Evolutionary conservation across 2,329 filamentous ascomycete genomes (phyloP).

Genomic region (Myotisia sp.): DNA sequence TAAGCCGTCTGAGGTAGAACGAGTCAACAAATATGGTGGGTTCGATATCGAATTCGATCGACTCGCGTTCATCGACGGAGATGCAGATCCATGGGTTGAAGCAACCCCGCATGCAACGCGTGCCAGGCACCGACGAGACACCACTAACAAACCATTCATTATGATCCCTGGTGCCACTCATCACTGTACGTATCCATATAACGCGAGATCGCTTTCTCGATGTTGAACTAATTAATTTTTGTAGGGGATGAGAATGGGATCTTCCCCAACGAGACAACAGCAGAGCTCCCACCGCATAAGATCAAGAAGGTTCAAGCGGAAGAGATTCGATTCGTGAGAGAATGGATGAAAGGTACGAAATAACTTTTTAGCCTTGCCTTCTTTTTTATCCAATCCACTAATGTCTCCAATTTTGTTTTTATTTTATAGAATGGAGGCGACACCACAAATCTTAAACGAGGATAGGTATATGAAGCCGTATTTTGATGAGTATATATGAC

Average conservation of each 20-base stretch:
- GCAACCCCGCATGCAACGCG: constrained; percentile 57
- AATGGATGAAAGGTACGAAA: constrained; percentile 33
- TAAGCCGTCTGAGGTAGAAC: constrained; percentile 44
- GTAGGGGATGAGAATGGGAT: constrained; percentile 37
- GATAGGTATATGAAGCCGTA: too few species aligned
- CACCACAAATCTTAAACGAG: neutral
- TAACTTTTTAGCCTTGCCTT: neutral
- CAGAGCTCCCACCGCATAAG: constrained; percentile 31
- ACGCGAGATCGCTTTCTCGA: constrained; percentile 4
- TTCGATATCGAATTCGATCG: constrained; percentile 59
- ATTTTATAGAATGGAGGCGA: neutral
- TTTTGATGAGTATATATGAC: too few species aligned
- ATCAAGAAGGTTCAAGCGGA: constrained; percentile 35
- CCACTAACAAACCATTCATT: constrained; percentile 54
- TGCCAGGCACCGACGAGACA: constrained; percentile 43
- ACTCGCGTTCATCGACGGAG: constrained; percentile 63
- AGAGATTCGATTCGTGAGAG: constrained; percentile 35
- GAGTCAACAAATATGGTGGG: constrained; percentile 64
- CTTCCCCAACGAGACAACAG: constrained; percentile 38
- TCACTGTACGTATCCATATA: constrained; percentile 59
- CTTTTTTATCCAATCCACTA: neutral
- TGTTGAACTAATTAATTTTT: constrained; percentile 17
- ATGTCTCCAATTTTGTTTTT: neutral
- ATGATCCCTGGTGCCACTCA: constrained; percentile 62
- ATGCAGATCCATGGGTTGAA: constrained; percentile 65